Conservation (phyloP, 345 rosid species). For the Nasturtium officinale region DNA sequence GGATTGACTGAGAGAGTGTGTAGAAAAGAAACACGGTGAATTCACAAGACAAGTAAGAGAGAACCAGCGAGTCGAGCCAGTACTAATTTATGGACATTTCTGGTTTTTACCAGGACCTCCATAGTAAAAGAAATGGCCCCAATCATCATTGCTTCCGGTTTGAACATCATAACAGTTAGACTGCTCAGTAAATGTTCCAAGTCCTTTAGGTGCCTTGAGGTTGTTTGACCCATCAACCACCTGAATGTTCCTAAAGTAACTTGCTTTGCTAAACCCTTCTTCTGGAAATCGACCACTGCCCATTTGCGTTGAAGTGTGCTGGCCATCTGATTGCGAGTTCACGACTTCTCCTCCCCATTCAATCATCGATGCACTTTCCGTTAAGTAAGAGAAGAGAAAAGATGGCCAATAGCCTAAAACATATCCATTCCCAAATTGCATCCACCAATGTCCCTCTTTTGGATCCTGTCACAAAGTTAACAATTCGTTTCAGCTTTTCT, state of each 20-base stretch:
- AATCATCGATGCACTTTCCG: slow-evolving; percentile 91
- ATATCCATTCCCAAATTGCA: slow-evolving; percentile 89
- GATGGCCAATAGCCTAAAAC: slow-evolving; percentile 97
- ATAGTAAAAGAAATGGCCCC: slow-evolving; percentile 97
- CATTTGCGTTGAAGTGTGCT: slow-evolving; percentile 94
- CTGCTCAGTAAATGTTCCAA: slow-evolving; percentile 90
- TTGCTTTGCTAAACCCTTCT: slow-evolving; percentile 92
- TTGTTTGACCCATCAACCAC: slow-evolving; percentile 88
- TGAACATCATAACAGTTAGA: slow-evolving; percentile 95
- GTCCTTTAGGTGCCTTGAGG: slow-evolving; percentile 86
- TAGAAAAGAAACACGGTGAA: slow-evolving; percentile 34
- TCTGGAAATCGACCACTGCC: slow-evolving; percentile 93
- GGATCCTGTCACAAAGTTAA: slow-evolving; percentile 64
- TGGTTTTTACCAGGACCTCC: slow-evolving; percentile 93
- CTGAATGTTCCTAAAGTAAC: slow-evolving; percentile 89
- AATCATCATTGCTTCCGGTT: slow-evolving; percentile 81
- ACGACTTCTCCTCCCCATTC: slow-evolving; percentile 99
- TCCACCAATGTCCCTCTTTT: slow-evolving; percentile 98
- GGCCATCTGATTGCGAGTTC: slow-evolving; percentile 81
- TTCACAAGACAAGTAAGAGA: slow-evolving; percentile 42
- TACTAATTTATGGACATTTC: slow-evolving; percentile 60
- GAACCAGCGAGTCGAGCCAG: slow-evolving; percentile 6
- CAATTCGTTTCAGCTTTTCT: slow-evolving; percentile 18
- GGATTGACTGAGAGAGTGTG: slow-evolving; percentile 25
- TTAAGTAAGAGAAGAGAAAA: slow-evolving; percentile 87